These are phyloP conservation scores for Puya raimondii DNA, from an alignment of 176 grass and related monocot species.

Conservation along the genomic window DNA sequence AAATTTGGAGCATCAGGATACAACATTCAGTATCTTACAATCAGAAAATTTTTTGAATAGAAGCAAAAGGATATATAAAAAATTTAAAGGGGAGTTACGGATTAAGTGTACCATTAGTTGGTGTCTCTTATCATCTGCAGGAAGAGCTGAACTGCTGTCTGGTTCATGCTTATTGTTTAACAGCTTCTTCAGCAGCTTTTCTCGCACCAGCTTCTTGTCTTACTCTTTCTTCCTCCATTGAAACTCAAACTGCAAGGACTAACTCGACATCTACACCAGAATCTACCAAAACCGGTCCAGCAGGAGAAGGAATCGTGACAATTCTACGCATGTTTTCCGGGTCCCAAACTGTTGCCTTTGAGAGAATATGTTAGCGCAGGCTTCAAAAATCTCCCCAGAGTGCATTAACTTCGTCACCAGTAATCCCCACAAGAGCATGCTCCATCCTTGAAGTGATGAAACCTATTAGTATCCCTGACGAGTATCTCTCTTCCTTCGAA, in stretches of 20 bases:
- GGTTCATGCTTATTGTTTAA: conserved; percentile 11
- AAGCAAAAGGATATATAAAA: background rate
- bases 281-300: conserved; percentile 89
- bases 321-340: background rate
- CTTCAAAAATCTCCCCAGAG: background rate
- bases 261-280: conserved; percentile 88
- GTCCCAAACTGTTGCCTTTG: background rate
- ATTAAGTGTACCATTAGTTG: conserved; percentile 1
- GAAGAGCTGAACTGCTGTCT: background rate
- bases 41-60: too few species aligned
- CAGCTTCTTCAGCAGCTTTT: conserved; percentile 15
- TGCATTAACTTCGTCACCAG: conserved; percentile 29
- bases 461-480: conserved; percentile 66
- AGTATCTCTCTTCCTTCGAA: conserved; percentile 54
- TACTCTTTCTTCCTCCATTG: conserved; percentile 97
- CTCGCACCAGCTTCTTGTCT: conserved; percentile 66
- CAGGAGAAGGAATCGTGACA: too few species aligned
- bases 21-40: too few species aligned
- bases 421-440: conserved; percentile 55
- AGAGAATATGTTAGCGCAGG: background rate
- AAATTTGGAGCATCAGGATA: too few species aligned
- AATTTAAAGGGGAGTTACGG: background rate
- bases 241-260: conserved; percentile 74
- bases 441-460: conserved; percentile 62
- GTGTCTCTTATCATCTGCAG: conserved; percentile 2